Base-by-base conservation (phyloP, 1,139 yeast species). In the Geotrichum phurueaensis region DNA sequence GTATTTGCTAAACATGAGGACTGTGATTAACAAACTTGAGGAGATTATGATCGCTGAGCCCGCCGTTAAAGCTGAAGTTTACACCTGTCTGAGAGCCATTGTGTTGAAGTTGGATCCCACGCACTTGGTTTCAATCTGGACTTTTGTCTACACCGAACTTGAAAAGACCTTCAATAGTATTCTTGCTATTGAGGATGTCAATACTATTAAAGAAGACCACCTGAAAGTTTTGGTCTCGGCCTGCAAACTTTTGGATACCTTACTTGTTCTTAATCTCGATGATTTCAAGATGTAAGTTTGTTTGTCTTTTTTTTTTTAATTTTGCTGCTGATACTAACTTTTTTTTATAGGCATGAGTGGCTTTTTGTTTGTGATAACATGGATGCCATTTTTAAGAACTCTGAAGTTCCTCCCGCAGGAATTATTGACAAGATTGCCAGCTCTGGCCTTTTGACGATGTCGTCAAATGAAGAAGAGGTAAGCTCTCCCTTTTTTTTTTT, bases 241-340 rank as follows among this genome's bases (percentile, higher is more conserved):
- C 0, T 86, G 91, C 69, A 92, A 91, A 71, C 76, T 94, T 25
- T 76, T 94, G 54, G 99, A 94, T 71, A 80, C 87, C 51, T 71
- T 91, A 29, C 72, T 92, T 27, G 77, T 87, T 10, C 69, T 90
- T 58, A 82, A 85, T 50, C 80, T 80, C 58, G 97, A 91, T 69
- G 96, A 90, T 59, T 92, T 94, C 73, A 86, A 85, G 68, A 73
- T 87, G 66, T 80, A 63, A 56, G 72, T 62, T 18, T 31, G 1
- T 27, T 53, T 49, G 47, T 5, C 13, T 29, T 15, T 33, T 29
- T 36, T 39, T 39, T 23, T 18, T 29, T 6, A 7, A 10, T n/a
- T 18, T n/a, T 2, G 12, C 15, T n/a, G 7, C 9, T 39, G 47
- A 23, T 53, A 7, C 36, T 55, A 36, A 12, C n/a, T 25, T 12